These are phyloP conservation scores for Alisma plantagoaquatica DNA, from an alignment of 106 monocot genomes.

Conservation along the genomic window DNA sequence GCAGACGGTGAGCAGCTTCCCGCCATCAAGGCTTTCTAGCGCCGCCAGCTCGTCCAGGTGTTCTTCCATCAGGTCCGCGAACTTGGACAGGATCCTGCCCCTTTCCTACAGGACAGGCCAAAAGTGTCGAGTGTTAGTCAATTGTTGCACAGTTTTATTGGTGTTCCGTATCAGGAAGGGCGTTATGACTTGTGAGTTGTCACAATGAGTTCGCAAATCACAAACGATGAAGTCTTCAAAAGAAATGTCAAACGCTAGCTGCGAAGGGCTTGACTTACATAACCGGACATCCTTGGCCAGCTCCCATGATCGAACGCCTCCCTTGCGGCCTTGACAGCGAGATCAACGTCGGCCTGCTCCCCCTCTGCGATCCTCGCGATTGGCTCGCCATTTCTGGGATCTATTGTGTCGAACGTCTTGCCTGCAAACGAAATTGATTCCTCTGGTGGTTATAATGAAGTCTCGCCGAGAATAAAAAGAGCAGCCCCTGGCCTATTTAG, in stretches of 20 bases:
- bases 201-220: no score
- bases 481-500: no score
- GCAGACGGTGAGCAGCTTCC: constrained; percentile 11
- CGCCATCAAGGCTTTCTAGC: constrained; percentile 17
- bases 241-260: no score
- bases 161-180: no score
- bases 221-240: no score
- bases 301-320: constrained; percentile 51
- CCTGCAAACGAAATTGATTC: no score
- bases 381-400: constrained; percentile 52
- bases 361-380: constrained; percentile 49
- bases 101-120: constrained; percentile 20
- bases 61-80: constrained; percentile 31
- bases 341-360: constrained; percentile 33
- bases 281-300: constrained; percentile 52
- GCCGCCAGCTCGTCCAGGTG: constrained; percentile 20
- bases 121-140: no score
- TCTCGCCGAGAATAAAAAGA: no score
- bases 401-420: constrained; percentile 54
- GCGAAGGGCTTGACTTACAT: constrained; percentile 11
- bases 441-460: no score
- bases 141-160: no score
- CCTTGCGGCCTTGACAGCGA: constrained; percentile 46
- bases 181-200: no score
- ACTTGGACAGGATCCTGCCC: constrained; percentile 28